Base-by-base conservation (phyloP, 108 stramenopile genomes). In the Fragilaria crotonensis region DNA sequence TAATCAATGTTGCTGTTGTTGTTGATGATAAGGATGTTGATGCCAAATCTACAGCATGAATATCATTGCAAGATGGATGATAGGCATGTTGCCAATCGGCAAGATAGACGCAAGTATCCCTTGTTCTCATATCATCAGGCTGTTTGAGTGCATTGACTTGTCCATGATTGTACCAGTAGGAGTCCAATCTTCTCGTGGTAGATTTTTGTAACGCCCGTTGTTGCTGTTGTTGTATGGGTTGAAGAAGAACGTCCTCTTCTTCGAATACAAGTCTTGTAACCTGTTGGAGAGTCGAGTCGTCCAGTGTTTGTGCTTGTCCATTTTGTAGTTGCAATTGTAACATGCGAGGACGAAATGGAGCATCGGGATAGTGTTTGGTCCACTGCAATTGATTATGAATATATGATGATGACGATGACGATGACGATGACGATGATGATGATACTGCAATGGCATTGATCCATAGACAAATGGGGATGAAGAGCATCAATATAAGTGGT, bases 1-100 rank as follows among this genome's bases (percentile, higher is more conserved):
- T 57, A 20, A 74, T 47, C 17, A 73, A 45, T 49, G 67, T 61
- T 67, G 59, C 18, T n/a, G n/a, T n/a, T n/a, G n/a, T n/a, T n/a
- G n/a, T n/a, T n/a, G n/a, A n/a, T n/a, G n/a, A n/a, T n/a, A n/a
- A n/a, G 5, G 4, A 25, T 11, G 4, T 19, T 45, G 51, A 23
- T 19, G 20, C 21, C 2, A 33, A 31, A 29, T 75, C 62, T 29
- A 57, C 59, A 68, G 83, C 80, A 60, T 87, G 85, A 46, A 87
- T 33, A 2, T 58, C 45, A 54, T 83, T 83, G 62, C 85, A 87
- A 30, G 69, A 75, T 31, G 80, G 82, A 68, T 66, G 58, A 33
- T 75, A 67, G 1, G 56, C 66, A 7, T 27, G 29, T 58, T 87
- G 85, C 85, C 85, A 87, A 4, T 76, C 57, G 23, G 67, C 56